These are phyloP conservation scores for Chiua virens DNA, from an alignment of 768 basidiomycete genomes.

Conservation along the genomic window DNA sequence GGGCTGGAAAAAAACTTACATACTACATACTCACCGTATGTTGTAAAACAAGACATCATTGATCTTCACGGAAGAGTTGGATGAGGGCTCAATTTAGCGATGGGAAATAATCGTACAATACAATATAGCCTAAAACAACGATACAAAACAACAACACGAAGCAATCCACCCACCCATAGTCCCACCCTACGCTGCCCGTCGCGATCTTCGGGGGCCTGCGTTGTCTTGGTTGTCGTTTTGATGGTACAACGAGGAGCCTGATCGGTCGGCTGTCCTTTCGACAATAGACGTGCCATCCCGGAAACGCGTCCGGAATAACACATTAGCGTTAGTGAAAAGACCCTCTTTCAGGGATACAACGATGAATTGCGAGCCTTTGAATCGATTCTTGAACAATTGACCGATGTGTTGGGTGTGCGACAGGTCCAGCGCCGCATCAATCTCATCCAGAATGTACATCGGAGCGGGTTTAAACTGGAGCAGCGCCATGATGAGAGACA, in stretches of 20 bases:
- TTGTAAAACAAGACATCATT: no score
- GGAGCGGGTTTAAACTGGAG: slow-evolving; percentile 99
- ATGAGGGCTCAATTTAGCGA: neutral
- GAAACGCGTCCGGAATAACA: slow-evolving; percentile 90
- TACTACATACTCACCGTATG: no score
- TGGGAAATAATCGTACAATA: slow-evolving; percentile 1
- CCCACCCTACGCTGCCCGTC: slow-evolving; percentile 9
- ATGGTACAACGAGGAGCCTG: slow-evolving; percentile 46
- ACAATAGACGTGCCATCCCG: slow-evolving; percentile 92
- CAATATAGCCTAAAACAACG: slow-evolving; percentile 14
- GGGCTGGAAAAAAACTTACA: no score
- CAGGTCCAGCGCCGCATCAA: slow-evolving; percentile 94
- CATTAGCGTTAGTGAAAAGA: slow-evolving; percentile 96
- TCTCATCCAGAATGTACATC: slow-evolving; percentile 99
- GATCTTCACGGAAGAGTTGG: no score
- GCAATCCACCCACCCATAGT: neutral
- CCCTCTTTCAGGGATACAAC: slow-evolving; percentile 97
- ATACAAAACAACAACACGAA: neutral
- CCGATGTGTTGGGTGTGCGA: slow-evolving; percentile 98
- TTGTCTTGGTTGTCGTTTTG: slow-evolving; percentile 10
- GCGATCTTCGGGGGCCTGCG: slow-evolving; percentile 18
- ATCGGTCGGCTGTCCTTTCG: slow-evolving; percentile 72
- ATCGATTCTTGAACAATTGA: slow-evolving; percentile 93
- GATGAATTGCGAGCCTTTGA: slow-evolving; percentile 98
- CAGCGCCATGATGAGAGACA: slow-evolving; percentile 97